Conservation (phyloP, 228 moss, liverwort and hornwort species). For the Sphagnum fallax region DNA sequence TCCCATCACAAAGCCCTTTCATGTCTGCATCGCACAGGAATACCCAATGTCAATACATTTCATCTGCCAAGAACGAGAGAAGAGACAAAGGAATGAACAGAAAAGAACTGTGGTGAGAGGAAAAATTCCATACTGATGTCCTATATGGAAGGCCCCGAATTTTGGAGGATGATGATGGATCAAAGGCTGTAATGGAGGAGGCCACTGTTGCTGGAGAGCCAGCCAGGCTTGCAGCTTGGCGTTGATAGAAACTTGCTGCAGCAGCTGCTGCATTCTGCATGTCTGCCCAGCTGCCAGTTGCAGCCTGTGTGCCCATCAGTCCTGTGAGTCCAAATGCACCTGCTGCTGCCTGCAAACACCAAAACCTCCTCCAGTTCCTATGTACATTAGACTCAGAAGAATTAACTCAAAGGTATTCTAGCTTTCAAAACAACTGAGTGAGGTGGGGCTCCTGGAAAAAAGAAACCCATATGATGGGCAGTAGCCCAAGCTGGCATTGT, state of each 20-base stretch:
- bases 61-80: too few species aligned
- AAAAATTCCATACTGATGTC: constrained; percentile 66
- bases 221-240: constrained; percentile 80
- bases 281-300: constrained; percentile 93
- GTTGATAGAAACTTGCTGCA: constrained; percentile 93
- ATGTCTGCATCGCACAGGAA: too few species aligned
- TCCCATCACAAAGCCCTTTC: too few species aligned
- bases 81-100: too few species aligned
- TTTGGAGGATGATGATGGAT: constrained; percentile 80
- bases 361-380: background rate
- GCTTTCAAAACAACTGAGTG: background rate
- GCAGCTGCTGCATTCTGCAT: constrained; percentile 99
- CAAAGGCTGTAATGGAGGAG: constrained; percentile 55
- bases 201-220: constrained; percentile 54
- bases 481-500: background rate
- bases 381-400: background rate
- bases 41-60: too few species aligned
- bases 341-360: constrained; percentile 77
- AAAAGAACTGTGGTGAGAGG: background rate
- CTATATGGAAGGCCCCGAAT: constrained; percentile 93
- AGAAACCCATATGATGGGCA: background rate
- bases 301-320: constrained; percentile 85
- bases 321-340: constrained; percentile 96
- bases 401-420: background rate
- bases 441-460: background rate